Evolutionary conservation across 345 rosid species (phyloP).

Genomic region (Arabis hirsuta): DNA sequence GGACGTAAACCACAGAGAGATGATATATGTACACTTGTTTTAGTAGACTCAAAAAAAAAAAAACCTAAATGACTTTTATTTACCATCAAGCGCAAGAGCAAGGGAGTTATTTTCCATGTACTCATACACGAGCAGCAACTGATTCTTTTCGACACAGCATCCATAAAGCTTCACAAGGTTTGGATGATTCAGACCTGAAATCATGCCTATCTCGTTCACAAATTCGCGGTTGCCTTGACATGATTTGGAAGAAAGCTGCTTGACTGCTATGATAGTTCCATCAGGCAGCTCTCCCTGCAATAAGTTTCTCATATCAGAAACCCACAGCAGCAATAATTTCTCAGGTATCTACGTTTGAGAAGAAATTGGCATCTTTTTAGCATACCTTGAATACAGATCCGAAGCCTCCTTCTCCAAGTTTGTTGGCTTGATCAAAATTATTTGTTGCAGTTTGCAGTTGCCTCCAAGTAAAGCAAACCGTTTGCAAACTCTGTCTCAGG

Average conservation of each 20-base stretch:
- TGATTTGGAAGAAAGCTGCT: constrained; percentile 50
- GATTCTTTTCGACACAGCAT: constrained; percentile 47
- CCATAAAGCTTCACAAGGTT: constrained; percentile 53
- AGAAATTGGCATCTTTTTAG: not conserved
- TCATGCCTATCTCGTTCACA: constrained; percentile 52
- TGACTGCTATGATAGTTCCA: constrained; percentile 48
- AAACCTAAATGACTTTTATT: not conserved
- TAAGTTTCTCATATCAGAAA: constrained; percentile 5
- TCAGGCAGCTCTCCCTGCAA: constrained; percentile 37
- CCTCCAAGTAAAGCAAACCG: constrained; percentile 33
- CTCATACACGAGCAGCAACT: constrained; percentile 48
- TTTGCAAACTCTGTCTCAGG: constrained; percentile 20
- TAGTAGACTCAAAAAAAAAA: not conserved
- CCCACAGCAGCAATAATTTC: not conserved
- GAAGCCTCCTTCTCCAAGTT: constrained; percentile 47
- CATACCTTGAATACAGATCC: constrained; percentile 40
- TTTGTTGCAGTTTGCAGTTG: constrained; percentile 39
- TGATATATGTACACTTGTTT: not conserved
- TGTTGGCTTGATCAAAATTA: constrained; percentile 36
- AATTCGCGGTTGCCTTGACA: constrained; percentile 53
- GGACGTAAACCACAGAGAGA: not conserved
- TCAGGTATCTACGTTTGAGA: not conserved
- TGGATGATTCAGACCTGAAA: constrained; percentile 48
- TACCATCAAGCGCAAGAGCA: constrained; percentile 40
- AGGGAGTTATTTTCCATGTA: constrained; percentile 56